Conservation (phyloP, 225 moss, liverwort and hornwort species). For the Pseudoscleropodium purum region DNA sequence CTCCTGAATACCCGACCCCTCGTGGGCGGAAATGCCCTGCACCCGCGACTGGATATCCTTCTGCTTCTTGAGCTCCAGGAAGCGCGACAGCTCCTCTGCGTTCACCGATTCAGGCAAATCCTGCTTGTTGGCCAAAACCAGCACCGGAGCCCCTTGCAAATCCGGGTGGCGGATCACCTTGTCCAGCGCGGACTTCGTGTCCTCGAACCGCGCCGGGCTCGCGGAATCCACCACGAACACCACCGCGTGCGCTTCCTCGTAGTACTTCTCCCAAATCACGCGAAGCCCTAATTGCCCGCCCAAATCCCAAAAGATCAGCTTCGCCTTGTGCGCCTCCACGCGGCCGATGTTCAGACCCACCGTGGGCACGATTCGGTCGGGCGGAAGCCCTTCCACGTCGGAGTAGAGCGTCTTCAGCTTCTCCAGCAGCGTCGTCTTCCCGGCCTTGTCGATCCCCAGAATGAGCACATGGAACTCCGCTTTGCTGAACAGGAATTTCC, state of each 20-base stretch:
- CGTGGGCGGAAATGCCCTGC: constrained; percentile 85
- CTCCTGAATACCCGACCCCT: constrained; percentile 84
- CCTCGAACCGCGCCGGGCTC: constrained; percentile 73
- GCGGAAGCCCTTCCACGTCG: constrained; percentile 88
- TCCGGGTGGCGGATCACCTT: constrained; percentile 88
- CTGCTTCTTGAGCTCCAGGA: constrained; percentile 62
- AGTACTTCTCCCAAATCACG: constrained; percentile 99
- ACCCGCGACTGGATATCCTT: constrained; percentile 48
- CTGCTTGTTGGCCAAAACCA: constrained; percentile 95
- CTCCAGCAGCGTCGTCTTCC: constrained; percentile 94
- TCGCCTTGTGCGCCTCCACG: constrained; percentile 90
- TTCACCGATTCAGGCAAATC: constrained; percentile 72
- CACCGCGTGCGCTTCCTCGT: constrained; percentile 95
- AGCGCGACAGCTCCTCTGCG: constrained; percentile 68
- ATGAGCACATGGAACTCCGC: constrained; percentile 99
- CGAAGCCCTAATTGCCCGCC: constrained; percentile 96
- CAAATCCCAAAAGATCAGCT: constrained; percentile 98
- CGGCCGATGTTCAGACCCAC: constrained; percentile 95
- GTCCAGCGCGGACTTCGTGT: constrained; percentile 80
- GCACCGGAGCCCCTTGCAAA: constrained; percentile 83
- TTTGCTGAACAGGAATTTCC: constrained; percentile 99
- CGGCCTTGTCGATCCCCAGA: constrained; percentile 98
- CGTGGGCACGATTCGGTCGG: constrained; percentile 96
- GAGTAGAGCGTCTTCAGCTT: constrained; percentile 95
- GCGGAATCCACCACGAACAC: constrained; percentile 91